Evolutionary conservation across 441 rosid genomes (phyloP).

Genomic region (Mallotus japonicus): DNA sequence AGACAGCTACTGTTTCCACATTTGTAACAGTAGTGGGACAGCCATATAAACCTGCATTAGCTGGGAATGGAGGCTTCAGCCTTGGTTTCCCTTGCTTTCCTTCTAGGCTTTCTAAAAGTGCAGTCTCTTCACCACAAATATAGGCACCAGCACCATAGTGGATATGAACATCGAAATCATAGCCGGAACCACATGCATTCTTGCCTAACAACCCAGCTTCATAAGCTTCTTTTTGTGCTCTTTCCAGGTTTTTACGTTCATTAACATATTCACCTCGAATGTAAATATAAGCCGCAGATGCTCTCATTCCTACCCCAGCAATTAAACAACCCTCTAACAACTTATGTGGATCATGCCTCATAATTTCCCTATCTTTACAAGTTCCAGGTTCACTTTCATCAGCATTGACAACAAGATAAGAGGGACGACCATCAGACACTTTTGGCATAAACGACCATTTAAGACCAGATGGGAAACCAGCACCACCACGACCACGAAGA

Average conservation of each 20-base stretch:
- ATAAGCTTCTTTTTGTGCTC: slow-evolving; percentile 89
- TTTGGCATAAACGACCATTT: slow-evolving; percentile 99
- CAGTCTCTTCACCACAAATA: slow-evolving; percentile 99
- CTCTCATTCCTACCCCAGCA: slow-evolving; percentile 99
- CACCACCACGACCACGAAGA: slow-evolving; percentile 99
- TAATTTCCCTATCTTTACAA: slow-evolving; percentile 96
- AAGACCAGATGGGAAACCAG: slow-evolving; percentile 97
- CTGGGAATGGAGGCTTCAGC: slow-evolving; percentile 99
- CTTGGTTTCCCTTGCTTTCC: slow-evolving; percentile 99
- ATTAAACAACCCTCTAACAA: slow-evolving; percentile 95
- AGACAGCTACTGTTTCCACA: slow-evolving; percentile 97
- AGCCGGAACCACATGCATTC: slow-evolving; percentile 99
- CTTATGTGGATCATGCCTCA: slow-evolving; percentile 99
- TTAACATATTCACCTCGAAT: slow-evolving; percentile 98
- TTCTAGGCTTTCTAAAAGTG: slow-evolving; percentile 97
- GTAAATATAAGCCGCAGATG: slow-evolving; percentile 93
- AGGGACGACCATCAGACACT: slow-evolving; percentile 97
- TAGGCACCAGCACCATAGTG: slow-evolving; percentile 99
- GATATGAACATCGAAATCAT: slow-evolving; percentile 94
- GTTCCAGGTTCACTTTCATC: slow-evolving; percentile 99
- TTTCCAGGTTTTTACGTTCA: slow-evolving; percentile 76
- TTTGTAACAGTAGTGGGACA: slow-evolving; percentile 98
- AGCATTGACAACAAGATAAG: slow-evolving; percentile 94
- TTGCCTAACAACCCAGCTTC: slow-evolving; percentile 89
- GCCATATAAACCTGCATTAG: slow-evolving; percentile 95